Percentiles rank a stretch among this genome's conserved stretches.
phyloP scores from a whole-genome alignment of 768 basidiomycete species.

The Xanthoconium purpureum region DNA sequence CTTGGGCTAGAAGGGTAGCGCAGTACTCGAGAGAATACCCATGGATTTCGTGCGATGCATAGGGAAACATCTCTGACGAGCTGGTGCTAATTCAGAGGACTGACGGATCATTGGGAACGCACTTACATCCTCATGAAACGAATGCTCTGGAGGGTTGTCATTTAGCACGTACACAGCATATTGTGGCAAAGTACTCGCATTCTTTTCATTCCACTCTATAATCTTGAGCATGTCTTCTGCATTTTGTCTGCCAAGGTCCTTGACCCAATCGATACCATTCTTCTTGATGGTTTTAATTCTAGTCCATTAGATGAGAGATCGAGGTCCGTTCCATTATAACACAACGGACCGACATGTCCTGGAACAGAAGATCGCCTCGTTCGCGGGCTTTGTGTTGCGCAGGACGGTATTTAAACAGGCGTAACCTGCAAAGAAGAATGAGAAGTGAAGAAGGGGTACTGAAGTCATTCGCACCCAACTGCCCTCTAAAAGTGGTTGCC shows the following conservation, averaged over 20 bases:
- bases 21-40: constrained; percentile 85
- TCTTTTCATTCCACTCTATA: constrained; percentile 89
- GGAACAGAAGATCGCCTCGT: constrained; percentile 70
- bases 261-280: constrained; percentile 78
- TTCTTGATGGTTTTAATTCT: constrained; percentile 78
- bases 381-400: constrained; percentile 64
- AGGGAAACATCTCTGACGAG: constrained; percentile 92
- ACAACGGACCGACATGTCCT: constrained; percentile 54
- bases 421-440: constrained; percentile 45
- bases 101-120: neutral
- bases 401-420: constrained; percentile 87
- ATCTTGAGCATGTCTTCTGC: constrained; percentile 65
- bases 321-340: neutral
- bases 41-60: constrained; percentile 75
- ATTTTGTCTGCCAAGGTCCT: constrained; percentile 77
- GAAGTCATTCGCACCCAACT: constrained; percentile 41
- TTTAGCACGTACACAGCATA: neutral
- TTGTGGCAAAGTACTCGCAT: constrained; percentile 40
- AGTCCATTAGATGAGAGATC: neutral
- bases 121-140: constrained; percentile 71
- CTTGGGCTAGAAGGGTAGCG: constrained; percentile 46
- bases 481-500: constrained; percentile 67
- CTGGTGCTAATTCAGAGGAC: constrained; percentile 11
- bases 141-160: constrained; percentile 46
- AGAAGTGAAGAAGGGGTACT: neutral